Evolutionary conservation across 1,139 yeast species (phyloP).

Genomic region (Taphrina communis): DNA sequence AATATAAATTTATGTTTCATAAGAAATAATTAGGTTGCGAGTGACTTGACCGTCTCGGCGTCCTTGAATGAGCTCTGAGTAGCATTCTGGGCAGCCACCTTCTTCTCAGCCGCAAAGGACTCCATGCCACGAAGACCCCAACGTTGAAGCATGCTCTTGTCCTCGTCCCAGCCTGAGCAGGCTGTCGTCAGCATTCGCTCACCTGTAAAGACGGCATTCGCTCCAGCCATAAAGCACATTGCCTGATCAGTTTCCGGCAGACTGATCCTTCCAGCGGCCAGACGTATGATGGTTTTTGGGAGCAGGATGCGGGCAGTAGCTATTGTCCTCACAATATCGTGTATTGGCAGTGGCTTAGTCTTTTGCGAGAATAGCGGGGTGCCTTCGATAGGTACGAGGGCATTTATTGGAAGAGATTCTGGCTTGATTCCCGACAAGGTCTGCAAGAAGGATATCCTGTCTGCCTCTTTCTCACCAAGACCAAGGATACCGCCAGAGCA

Average conservation of each 20-base stretch:
- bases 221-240: slow-evolving; percentile 76
- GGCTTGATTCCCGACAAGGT: slow-evolving; percentile 79
- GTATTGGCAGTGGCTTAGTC: slow-evolving; percentile 63
- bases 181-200: slow-evolving; percentile 80
- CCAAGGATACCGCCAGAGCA: slow-evolving; percentile 85
- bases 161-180: slow-evolving; percentile 88
- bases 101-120: slow-evolving; percentile 53
- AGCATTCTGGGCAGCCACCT: slow-evolving; percentile 1
- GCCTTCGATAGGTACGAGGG: slow-evolving; percentile 78
- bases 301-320: slow-evolving; percentile 77
- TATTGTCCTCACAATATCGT: slow-evolving; percentile 68
- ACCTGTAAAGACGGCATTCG: slow-evolving; percentile 81
- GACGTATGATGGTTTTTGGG: slow-evolving; percentile 72
- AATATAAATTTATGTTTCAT: not conserved
- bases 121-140: slow-evolving; percentile 80
- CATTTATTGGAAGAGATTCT: slow-evolving; percentile 79
- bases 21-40: slow-evolving; percentile 7
- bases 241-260: slow-evolving; percentile 80
- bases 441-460: slow-evolving; percentile 70
- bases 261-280: slow-evolving; percentile 82
- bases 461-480: slow-evolving; percentile 74
- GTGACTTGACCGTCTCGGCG: slow-evolving; percentile 29
- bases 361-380: slow-evolving; percentile 65
- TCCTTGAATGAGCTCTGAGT: slow-evolving; percentile 17
- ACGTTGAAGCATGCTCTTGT: slow-evolving; percentile 65